phyloP scores from a whole-genome alignment of 129 eudicot genomes.

The Escallonia rubra region DNA sequence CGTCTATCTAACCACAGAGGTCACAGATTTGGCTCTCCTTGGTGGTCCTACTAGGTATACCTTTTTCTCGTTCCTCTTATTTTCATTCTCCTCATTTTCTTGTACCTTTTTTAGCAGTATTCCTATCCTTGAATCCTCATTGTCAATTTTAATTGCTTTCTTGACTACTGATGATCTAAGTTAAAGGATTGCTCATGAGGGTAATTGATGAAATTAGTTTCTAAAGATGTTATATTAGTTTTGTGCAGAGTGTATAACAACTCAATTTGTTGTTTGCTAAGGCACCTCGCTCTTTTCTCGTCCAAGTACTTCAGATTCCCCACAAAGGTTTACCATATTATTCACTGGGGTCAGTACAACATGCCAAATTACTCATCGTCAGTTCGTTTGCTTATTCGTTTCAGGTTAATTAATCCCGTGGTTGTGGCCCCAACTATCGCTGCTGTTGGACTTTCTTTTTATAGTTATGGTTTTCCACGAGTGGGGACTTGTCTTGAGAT shows the following conservation, averaged over 20 bases:
- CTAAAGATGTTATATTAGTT: neutral
- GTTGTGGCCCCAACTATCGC: slow-evolving; percentile 97
- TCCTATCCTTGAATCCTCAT: neutral
- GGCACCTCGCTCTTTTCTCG: neutral
- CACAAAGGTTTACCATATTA: neutral
- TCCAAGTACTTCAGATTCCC: neutral
- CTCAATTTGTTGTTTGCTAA: neutral
- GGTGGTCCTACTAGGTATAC: no score
- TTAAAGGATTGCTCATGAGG: neutral
- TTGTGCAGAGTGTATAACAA: neutral
- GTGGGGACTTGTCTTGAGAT: slow-evolving; percentile 90
- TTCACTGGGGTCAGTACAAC: neutral
- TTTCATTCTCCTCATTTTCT: no score
- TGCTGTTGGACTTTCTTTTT: slow-evolving; percentile 97
- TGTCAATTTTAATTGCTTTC: neutral
- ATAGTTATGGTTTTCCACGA: slow-evolving; percentile 88
- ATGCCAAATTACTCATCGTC: neutral
- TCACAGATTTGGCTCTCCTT: no score
- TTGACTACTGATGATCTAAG: no score
- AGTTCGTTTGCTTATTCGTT: neutral
- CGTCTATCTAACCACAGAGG: no score
- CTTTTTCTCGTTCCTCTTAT: no score
- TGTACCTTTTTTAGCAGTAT: neutral
- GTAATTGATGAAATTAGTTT: neutral
- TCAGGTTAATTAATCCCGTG: slow-evolving; percentile 86